Evolutionary conservation across 192 early-diverging fungal genomes (phyloP), one percentile per base, ranked within the genome.

Genomic region (Phycomyces nitens): DNA sequence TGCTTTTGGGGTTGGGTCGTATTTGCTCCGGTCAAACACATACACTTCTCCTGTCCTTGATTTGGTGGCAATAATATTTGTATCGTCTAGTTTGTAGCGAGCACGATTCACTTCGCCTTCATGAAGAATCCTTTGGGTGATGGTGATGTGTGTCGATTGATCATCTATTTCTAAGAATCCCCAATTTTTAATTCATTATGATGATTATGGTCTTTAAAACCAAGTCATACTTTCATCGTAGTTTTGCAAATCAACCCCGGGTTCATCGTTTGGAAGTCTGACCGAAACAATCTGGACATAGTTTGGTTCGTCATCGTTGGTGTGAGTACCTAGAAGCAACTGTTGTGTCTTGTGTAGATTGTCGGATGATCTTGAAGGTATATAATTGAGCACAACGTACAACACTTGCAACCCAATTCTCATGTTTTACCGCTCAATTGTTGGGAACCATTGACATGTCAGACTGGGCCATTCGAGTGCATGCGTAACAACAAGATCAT

Each of bases 381-480:
- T n/a, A n/a, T n/a, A n/a, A n/a, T n/a, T n/a, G n/a, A n/a, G n/a
- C n/a, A n/a, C n/a, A n/a, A n/a, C n/a, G n/a, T n/a, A n/a, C n/a
- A n/a, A n/a, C n/a, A n/a, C n/a, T n/a, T n/a, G n/a, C n/a, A n/a
- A n/a, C n/a, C n/a, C n/a, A n/a, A n/a, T n/a, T n/a, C n/a, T n/a
- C n/a, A n/a, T n/a, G n/a, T n/a, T n/a, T 47, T 47, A 91, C 92
- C 80, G 81, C 73, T 96, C 92, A 23, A 95, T 85, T 65, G 95
- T 94, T 3, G 95, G 95, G 57, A 97, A 86, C 97, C 97, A 99
- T 78, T 99, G 97, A 61, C 86, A 87, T 26, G 97, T 99, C 62
- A 99, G 80, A 43, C 93, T 93, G 11, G 97, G 97, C 97, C 97
- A 99, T 73, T 97, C 94, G 15, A 99, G 80, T n/a, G 97, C 95